Conservation (phyloP, 1,284 basidiomycete species). For the Anthracocystis walkeri region DNA sequence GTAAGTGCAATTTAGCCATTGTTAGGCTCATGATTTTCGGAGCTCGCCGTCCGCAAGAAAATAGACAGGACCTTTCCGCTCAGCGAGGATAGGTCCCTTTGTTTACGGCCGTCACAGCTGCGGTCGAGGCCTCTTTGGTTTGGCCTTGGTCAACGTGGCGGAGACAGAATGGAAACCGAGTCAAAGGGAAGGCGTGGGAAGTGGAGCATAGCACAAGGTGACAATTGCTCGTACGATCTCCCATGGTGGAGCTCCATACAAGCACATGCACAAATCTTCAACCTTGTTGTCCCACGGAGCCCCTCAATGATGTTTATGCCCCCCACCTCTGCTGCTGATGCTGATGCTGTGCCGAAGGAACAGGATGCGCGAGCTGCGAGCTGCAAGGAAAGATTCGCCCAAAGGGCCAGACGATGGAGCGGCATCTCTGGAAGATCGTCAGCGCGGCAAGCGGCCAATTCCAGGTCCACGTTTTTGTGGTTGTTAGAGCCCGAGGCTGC, state of each 20-base stretch:
- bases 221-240: neutral
- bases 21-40: too few species aligned
- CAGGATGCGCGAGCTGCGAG: neutral
- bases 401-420: neutral
- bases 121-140: too few species aligned
- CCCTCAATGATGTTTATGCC: slow-evolving; percentile 13
- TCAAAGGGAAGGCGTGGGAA: slow-evolving; percentile 1
- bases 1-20: too few species aligned
- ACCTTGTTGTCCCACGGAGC: slow-evolving; percentile 37
- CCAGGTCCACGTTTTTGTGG: neutral
- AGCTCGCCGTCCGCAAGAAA: too few species aligned
- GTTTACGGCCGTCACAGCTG: too few species aligned
- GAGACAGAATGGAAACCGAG: neutral
- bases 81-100: too few species aligned
- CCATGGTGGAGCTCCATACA: slow-evolving; percentile 6
- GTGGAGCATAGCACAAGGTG: neutral
- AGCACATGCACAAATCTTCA: neutral
- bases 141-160: too few species aligned
- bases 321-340: neutral
- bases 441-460: neutral
- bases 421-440: neutral
- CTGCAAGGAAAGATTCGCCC: slow-evolving; percentile 12
- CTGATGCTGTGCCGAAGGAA: neutral
- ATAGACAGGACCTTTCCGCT: too few species aligned
- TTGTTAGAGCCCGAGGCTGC: neutral